phyloP scores from a whole-genome alignment of 495 filamentous ascomycete genomes.

The Amorphotheca resinae region DNA sequence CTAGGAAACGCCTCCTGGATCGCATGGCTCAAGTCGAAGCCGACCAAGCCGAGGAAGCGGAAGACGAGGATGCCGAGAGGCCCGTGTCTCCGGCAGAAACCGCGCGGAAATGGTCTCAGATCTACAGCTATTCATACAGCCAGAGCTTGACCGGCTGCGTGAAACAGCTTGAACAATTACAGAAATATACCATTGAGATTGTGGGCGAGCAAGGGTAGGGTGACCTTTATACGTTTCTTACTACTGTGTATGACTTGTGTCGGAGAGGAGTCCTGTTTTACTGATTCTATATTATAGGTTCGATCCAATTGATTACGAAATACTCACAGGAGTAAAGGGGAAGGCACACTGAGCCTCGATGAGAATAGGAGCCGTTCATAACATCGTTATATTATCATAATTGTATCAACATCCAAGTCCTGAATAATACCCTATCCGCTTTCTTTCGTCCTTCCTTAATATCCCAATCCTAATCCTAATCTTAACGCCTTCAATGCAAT shows the following conservation, averaged over 20 bases:
- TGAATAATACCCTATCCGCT: not conserved
- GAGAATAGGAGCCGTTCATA: not conserved
- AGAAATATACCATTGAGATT: slow-evolving; percentile 41
- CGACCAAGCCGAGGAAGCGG: slow-evolving; percentile 29
- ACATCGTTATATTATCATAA: no score
- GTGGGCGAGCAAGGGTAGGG: slow-evolving; percentile 36
- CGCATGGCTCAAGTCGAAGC: slow-evolving; percentile 33
- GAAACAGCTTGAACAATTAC: slow-evolving; percentile 36
- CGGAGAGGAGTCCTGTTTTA: not conserved
- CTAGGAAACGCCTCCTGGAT: slow-evolving; percentile 37
- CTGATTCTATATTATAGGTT: slow-evolving; percentile 5
- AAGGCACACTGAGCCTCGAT: not conserved
- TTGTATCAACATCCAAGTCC: slow-evolving; percentile 1
- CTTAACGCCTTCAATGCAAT: slow-evolving; percentile 3
- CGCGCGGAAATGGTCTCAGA: slow-evolving; percentile 31
- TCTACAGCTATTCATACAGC: slow-evolving; percentile 38
- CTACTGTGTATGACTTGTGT: no score
- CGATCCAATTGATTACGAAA: slow-evolving; percentile 12
- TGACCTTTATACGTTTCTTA: not conserved
- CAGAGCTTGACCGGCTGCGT: slow-evolving; percentile 44
- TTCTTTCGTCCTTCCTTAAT: not conserved
- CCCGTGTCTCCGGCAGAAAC: slow-evolving; percentile 8
- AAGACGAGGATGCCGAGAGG: slow-evolving; percentile 18
- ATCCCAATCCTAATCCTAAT: not conserved
- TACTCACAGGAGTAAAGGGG: not conserved